These are phyloP conservation scores for Saxophila tyrrhenica DNA, from an alignment of 495 filamentous ascomycete genomes.

Conservation along the genomic window DNA sequence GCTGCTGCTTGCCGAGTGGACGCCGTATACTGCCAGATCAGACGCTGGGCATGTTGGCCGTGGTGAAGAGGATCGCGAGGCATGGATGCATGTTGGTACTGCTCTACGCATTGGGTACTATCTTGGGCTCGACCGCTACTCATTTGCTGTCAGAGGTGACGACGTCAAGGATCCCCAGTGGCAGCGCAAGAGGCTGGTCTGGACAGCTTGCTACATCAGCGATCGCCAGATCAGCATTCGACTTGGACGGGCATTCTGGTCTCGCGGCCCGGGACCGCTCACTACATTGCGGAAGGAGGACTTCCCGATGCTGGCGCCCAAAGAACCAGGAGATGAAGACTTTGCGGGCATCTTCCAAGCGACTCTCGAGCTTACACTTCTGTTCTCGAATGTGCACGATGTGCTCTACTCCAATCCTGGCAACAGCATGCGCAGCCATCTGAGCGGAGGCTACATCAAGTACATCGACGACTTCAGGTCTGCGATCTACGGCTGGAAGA, in stretches of 20 bases:
- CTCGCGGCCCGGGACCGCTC: slow-evolving; percentile 51
- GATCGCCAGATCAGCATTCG: slow-evolving; percentile 54
- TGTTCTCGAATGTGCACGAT: slow-evolving; percentile 58
- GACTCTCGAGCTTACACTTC: slow-evolving; percentile 47
- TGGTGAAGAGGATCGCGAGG: slow-evolving; percentile 54
- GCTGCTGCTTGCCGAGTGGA: slow-evolving; percentile 53
- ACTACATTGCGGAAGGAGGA: slow-evolving; percentile 49
- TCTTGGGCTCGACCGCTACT: slow-evolving; percentile 48
- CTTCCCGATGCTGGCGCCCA: slow-evolving; percentile 47
- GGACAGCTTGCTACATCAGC: slow-evolving; percentile 55
- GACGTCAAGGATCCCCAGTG: slow-evolving; percentile 34
- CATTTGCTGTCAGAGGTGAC: slow-evolving; percentile 40
- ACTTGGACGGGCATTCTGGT: slow-evolving; percentile 55
- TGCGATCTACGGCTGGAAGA: slow-evolving; percentile 52
- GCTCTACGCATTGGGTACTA: slow-evolving; percentile 55
- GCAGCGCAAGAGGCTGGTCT: slow-evolving; percentile 47
- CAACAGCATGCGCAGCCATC: slow-evolving; percentile 51
- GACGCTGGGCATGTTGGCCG: slow-evolving; percentile 46
- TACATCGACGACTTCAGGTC: slow-evolving; percentile 56
- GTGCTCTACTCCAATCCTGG: slow-evolving; percentile 54
- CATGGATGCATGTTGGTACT: slow-evolving; percentile 58
- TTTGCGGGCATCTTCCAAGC: slow-evolving; percentile 53
- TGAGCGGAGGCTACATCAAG: slow-evolving; percentile 55
- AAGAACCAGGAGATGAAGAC: slow-evolving; percentile 44
- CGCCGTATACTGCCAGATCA: slow-evolving; percentile 38